Base-by-base conservation (phyloP, 257 asterid genomes). In the Knoxia roxburghii region DNA sequence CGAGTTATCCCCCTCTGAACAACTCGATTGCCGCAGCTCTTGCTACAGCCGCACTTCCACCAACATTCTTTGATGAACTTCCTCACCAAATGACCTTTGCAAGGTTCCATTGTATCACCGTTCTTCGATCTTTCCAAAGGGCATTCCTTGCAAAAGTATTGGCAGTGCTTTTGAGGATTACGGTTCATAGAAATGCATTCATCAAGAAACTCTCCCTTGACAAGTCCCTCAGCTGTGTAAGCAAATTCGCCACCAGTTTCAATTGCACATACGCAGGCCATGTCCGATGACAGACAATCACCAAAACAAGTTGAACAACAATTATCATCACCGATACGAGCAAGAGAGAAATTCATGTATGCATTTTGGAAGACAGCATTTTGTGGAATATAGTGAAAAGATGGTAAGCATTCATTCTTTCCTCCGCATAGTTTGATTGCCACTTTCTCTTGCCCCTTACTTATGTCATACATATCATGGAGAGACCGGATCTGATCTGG, bases 21-120 rank as follows among this genome's bases (percentile, higher is more conserved):
- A 55, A 90, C 95, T 67, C 99, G 92, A 74, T 90, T 94, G 73
- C 99, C 99, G 70, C 99, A 94, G 37, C 73, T 85, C 61, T 77
- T 83, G 71, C 73, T 60, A 75, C 99, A 94, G 53, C 99, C 99
- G 75, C 99, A 94, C 75, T 89, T 90, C 78, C 73, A 83, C 99
- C 97, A 94, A 68, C 99, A 94, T 76, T 94, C 99, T 74, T 89
- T 90, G 57, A 94, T 82, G 77, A 94, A 90, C 69, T 71, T 87
- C 74, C 96, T 82, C 56, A 83, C 82, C 57, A 94, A 70, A 87
- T 94, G 99, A 64, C 99, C 99, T 81, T 84, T 87, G 89, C 99
- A 94, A 30, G 89, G 84, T 67, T 85, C 96, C 50, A 75, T 64
- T 37, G 70, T 64, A 65, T 70, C 89, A 69, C 82, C 87, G 21